Conservation (phyloP, 1,139 yeast species). For the Debaryomyces sp. region DNA sequence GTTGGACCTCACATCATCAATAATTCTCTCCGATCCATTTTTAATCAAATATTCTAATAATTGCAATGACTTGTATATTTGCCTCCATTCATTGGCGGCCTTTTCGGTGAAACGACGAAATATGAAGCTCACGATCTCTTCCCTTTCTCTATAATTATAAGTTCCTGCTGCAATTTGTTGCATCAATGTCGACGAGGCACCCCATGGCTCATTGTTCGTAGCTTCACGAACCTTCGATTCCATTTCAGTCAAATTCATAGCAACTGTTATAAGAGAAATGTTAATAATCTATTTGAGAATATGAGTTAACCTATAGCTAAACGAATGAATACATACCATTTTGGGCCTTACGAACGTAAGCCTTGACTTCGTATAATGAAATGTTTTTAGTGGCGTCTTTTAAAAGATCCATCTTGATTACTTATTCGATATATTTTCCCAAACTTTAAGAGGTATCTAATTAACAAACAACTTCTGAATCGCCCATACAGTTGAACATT, state of each 20-base stretch:
- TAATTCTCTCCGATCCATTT: slow-evolving; percentile 92
- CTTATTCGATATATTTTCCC: slow-evolving; percentile 4
- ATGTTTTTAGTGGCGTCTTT: slow-evolving; percentile 79
- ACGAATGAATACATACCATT: slow-evolving; percentile 54
- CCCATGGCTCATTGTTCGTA: slow-evolving; percentile 99
- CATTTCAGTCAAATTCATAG: slow-evolving; percentile 91
- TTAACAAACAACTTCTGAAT: neutral
- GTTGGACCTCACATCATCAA: slow-evolving; percentile 91
- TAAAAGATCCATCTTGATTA: slow-evolving; percentile 57
- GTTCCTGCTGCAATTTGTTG: slow-evolving; percentile 95
- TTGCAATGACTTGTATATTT: slow-evolving; percentile 91
- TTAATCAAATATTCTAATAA: slow-evolving; percentile 86
- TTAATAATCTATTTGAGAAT: slow-evolving; percentile 14
- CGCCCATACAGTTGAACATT: neutral
- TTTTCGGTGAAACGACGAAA: slow-evolving; percentile 90
- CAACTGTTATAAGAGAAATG: slow-evolving; percentile 41
- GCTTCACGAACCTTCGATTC: slow-evolving; percentile 97
- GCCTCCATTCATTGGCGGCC: slow-evolving; percentile 97
- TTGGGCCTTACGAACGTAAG: slow-evolving; percentile 96
- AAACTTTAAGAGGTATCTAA: neutral
- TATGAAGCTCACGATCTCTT: slow-evolving; percentile 71
- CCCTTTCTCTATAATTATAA: slow-evolving; percentile 80
- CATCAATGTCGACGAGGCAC: slow-evolving; percentile 93
- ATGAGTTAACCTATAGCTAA: neutral
- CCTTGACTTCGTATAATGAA: slow-evolving; percentile 92